Evolutionary conservation across 768 basidiomycete species (phyloP), one percentile per base, ranked within the genome.

Genomic region (Mycena rebaudengoi): DNA sequence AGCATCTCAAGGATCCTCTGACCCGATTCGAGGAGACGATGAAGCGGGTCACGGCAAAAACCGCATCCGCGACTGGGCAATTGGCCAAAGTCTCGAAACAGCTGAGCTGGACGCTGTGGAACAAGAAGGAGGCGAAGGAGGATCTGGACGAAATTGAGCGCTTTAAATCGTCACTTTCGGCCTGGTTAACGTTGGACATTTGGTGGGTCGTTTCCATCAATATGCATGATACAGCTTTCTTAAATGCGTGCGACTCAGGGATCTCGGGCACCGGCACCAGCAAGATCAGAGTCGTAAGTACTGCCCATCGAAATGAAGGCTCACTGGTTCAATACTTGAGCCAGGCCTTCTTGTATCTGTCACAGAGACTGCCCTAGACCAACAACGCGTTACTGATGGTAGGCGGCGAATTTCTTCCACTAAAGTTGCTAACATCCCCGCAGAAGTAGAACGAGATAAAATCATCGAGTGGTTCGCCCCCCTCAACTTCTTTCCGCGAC

Each of bases 401-500:
- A n/a, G n/a, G n/a, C n/a, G n/a, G n/a, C n/a, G n/a, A n/a, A n/a
- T n/a, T n/a, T n/a, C n/a, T n/a, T n/a, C n/a, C n/a, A n/a, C n/a
- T n/a, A n/a, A n/a, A n/a, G n/a, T n/a, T n/a, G n/a, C n/a, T 18
- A 29, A 13, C n/a, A 13, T 52, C 21, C 3, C 23, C 50, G 25
- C 25, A 55, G 53, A 28, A 20, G 23, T 30, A 3, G 37, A 41
- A 26, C 44, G 48, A 4, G 29, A 60, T 13, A 25, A n/a, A 25
- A 49, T 60, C 14, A 21, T 60, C 26, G 59, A 60, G 1, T 60
- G 33, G 45, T 32, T 21, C 10, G 50, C 59, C 0, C 59, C 59
- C 0, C 14, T 60, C 8, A 60, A 60, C 16, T 51, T 16, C 49
- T 60, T 60, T 21, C 49, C 32, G 16, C 59, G 59, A 4, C 59